Percentiles rank a stretch among this genome's conserved stretches.
These are phyloP conservation scores for Pyrus communis DNA, from an alignment of 306 rosid species.

Conservation along the genomic window DNA sequence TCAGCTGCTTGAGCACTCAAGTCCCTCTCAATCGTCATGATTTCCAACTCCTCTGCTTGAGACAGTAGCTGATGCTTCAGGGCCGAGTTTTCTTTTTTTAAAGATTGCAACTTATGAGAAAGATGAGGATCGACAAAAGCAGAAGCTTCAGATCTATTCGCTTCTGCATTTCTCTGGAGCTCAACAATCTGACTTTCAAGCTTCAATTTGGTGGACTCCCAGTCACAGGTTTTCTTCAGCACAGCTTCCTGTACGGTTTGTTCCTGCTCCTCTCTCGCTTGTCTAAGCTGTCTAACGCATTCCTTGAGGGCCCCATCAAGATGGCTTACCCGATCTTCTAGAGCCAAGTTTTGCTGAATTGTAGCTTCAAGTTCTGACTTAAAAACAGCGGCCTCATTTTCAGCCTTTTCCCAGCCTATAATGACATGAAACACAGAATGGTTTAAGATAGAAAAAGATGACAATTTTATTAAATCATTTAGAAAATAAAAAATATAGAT, in stretches of 20 bases:
- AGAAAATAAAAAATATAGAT: background rate
- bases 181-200: conserved; percentile 63
- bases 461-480: background rate
- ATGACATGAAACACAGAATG: background rate
- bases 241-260: conserved; percentile 55
- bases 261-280: conserved; percentile 83
- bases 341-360: conserved; percentile 44
- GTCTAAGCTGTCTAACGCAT: conserved; percentile 93
- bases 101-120: conserved; percentile 43
- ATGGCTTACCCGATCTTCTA: conserved; percentile 75
- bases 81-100: conserved; percentile 66
- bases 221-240: conserved; percentile 43
- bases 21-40: conserved; percentile 79
- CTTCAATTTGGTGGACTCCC: conserved; percentile 58
- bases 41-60: conserved; percentile 72
- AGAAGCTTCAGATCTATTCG: conserved; percentile 31
- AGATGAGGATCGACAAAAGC: conserved; percentile 38
- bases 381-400: conserved; percentile 63
- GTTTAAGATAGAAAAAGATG: background rate
- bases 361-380: conserved; percentile 68
- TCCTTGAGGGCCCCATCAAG: conserved; percentile 95
- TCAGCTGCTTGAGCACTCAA: conserved; percentile 91
- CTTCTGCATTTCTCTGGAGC: conserved; percentile 52
- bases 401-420: conserved; percentile 97
- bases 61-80: conserved; percentile 57